Evolutionary conservation across 129 eudicot species (phyloP), one percentile per base, ranked within the genome.

Genomic region (Lactuca saligna): DNA sequence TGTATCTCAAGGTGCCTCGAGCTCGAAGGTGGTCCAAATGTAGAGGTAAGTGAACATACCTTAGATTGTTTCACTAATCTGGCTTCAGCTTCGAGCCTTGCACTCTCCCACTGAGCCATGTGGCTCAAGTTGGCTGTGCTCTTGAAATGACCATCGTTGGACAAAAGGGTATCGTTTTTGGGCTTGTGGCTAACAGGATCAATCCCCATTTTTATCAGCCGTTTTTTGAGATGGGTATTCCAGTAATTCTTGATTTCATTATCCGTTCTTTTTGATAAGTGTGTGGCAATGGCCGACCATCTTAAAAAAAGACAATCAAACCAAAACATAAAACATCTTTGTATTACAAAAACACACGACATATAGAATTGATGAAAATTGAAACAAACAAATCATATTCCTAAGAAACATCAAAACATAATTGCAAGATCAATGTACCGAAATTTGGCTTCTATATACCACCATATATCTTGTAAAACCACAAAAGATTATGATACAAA

Each of bases 51-150:
- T 17, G 79, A 54, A 17, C 68, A 65, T 44, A 86, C 85, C 54
- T 84, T 88, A 9, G 98, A 86, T 62, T 92, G 90, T 6, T 88
- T 62, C 3, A 65, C 95, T 5, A 88, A 57, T 64, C 98, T 74
- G 46, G 98, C 98, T 79, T 92, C 98, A 42, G 98, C 98, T 63
- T 92, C 98, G 8, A 92, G 86, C 16, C 98, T 86, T 51, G 98
- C 95, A 44, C 96, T 92, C 75, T 92, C 98, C 98, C 96, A 88
- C 20, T 92, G 98, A 55, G 96, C 95, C 91, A 92, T 92, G 82
- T 92, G 98, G 86, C 96, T 92, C 41, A 92, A 79, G 51, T 84
- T 88, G 62, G 95, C 86, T 0, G 86, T 81, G 55, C 63, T 85
- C 57, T 88, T 92, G 57, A 79, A 79, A 34, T 62, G 79, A 54